These are phyloP conservation scores for Metarhizium anisopliae DNA, from an alignment of 2,329 filamentous ascomycete genomes.

Conservation along the genomic window DNA sequence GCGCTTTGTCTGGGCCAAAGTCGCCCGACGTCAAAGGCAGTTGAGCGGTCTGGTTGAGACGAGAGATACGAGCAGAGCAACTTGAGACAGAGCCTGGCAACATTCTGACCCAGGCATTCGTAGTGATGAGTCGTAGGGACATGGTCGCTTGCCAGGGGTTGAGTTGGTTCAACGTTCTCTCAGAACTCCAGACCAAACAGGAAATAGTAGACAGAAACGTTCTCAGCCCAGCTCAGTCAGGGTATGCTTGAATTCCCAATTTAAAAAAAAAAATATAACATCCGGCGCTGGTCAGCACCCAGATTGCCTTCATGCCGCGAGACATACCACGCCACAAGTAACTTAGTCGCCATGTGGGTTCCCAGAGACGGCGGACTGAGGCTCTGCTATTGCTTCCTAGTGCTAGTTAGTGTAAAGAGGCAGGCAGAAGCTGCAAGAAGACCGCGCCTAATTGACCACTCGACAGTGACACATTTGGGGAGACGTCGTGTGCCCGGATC, in stretches of 20 bases:
- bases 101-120: neutral
- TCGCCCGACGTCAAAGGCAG: neutral
- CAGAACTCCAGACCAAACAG: neutral
- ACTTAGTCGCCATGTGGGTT: neutral
- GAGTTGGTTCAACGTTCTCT: neutral
- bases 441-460: neutral
- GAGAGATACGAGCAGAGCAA: slow-evolving; percentile 1
- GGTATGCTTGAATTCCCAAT: neutral
- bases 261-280: too few relatives aligned
- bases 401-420: neutral
- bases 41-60: neutral
- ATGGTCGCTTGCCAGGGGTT: neutral
- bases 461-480: neutral
- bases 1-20: neutral
- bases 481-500: neutral
- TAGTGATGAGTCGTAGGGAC: neutral
- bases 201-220: neutral
- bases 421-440: neutral
- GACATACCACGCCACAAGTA: neutral
- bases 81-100: slow-evolving; percentile 3
- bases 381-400: neutral
- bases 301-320: neutral
- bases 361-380: neutral
- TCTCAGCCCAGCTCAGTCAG: neutral
- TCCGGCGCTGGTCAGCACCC: too few relatives aligned